A percentile compares a stretch with the other conserved stretches of the same genome.
phyloP scores from a whole-genome alignment of 257 asterid species.

The Plantago elongata region DNA sequence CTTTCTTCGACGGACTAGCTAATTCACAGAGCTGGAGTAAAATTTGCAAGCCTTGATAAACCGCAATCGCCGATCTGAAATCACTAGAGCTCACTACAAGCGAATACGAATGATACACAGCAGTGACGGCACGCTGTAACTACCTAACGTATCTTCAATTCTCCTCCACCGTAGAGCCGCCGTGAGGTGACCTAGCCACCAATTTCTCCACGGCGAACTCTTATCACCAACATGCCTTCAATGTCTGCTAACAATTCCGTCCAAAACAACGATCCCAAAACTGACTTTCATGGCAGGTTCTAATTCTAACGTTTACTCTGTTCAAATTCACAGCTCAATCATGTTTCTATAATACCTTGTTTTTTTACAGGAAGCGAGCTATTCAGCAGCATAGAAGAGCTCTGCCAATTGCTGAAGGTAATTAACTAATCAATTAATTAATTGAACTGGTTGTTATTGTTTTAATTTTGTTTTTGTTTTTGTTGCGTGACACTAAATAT shows the following conservation, averaged over 20 bases:
- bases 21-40: too few species aligned
- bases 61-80: too few species aligned
- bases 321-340: too few species aligned
- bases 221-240: conserved; percentile 44
- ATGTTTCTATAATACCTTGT: not conserved
- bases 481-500: not conserved
- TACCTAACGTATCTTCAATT: too few species aligned
- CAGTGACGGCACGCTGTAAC: too few species aligned
- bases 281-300: conserved; percentile 46
- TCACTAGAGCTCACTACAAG: too few species aligned
- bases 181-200: too few species aligned
- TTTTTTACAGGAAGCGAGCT: conserved; percentile 48
- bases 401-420: conserved; percentile 84
- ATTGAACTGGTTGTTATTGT: not conserved
- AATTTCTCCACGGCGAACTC: too few species aligned
- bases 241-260: conserved; percentile 45
- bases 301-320: not conserved
- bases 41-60: too few species aligned
- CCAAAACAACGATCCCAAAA: conserved; percentile 31
- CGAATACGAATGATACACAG: too few species aligned
- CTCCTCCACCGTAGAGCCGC: too few species aligned
- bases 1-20: too few species aligned
- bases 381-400: conserved; percentile 63
- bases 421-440: not conserved
- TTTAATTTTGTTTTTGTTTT: not conserved